A percentile compares a stretch with the other conserved stretches of the same genome.
Conservation (phyloP, 352 stramenopile genomes). For the Globisporangium alternatum region DNA sequence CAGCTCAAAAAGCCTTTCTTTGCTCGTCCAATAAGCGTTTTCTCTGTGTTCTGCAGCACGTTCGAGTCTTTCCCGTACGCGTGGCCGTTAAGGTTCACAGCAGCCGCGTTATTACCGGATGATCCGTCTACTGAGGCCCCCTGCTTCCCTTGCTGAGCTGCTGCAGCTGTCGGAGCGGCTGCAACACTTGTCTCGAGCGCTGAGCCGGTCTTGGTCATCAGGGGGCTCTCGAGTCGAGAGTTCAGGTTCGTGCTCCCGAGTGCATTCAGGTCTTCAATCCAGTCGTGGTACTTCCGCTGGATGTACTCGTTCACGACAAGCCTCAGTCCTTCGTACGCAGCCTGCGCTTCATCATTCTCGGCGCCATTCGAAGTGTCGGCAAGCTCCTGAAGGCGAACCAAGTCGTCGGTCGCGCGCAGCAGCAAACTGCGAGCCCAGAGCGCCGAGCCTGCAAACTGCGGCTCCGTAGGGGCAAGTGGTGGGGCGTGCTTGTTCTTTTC, state of each 20-base stretch:
- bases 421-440: slow-evolving; percentile 91
- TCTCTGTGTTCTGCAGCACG: slow-evolving; percentile 71
- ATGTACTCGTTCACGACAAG: slow-evolving; percentile 89
- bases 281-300: slow-evolving; percentile 89
- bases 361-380: slow-evolving; percentile 61
- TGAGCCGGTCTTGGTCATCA: slow-evolving; percentile 78
- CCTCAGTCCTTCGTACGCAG: slow-evolving; percentile 67
- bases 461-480: slow-evolving; percentile 85
- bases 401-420: slow-evolving; percentile 71
- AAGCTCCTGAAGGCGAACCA: slow-evolving; percentile 69
- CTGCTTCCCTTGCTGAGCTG: slow-evolving; percentile 6
- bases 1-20: slow-evolving; percentile 90
- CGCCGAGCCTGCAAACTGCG: slow-evolving; percentile 90
- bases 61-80: slow-evolving; percentile 49
- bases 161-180: slow-evolving; percentile 5
- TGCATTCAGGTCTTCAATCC: slow-evolving; percentile 85
- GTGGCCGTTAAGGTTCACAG: slow-evolving; percentile 36
- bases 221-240: slow-evolving; percentile 77
- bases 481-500: slow-evolving; percentile 89
- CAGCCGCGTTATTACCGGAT: neutral
- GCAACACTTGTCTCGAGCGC: slow-evolving; percentile 16
- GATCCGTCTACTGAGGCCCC: neutral
- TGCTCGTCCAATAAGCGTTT: slow-evolving; percentile 71
- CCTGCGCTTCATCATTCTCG: slow-evolving; percentile 81
- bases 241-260: slow-evolving; percentile 76